Base-by-base conservation (phyloP, 2,329 filamentous ascomycete species). In the Coniochaeta hoffmannii region DNA sequence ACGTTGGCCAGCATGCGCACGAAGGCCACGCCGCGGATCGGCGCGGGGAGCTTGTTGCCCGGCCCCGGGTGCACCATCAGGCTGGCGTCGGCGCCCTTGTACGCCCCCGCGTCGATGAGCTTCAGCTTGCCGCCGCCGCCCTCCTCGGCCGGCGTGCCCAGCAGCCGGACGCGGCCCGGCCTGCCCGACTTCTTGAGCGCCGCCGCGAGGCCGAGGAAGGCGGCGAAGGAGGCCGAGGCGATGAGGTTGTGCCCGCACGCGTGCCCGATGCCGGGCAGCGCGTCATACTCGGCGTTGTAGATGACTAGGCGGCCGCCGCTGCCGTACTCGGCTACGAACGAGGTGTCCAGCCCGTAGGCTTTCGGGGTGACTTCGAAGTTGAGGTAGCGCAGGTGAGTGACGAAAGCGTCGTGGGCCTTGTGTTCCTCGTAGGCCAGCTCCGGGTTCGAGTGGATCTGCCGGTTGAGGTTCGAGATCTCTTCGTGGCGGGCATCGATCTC, bases 381-480 rank as follows among this genome's bases (percentile, higher is more conserved):
- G 3, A 73, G 70, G 1, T 63, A 58, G 38, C 74, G 68, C 0
- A 82, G 67, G 35, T 76, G 71, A 4, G 66, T 59, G 15, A 73
- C 73, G 50, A 83, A 75, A 8, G 68, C 71, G 36, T 79, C 73
- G 58, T 82, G 78, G 9, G 80, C 80, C 17, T 70, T 71, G 62
- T 73, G 66, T 59, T 83, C 80, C 53, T 80, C 63, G 61, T 75
- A 82, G 2, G 71, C 74, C 0, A 78, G 65, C 62, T 83, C 80
- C 0, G 80, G 79, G 55, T 81, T 70, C 11, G 62, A 58, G 57
- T 75, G 71, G 32, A 75, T 66, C n/a, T 62, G 55, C 38, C 56
- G 50, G 57, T 66, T 68, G 55, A 68, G 58, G 41, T 53, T 49
- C 31, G 53, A 57, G 57, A 66, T 62, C 41, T 63, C 54, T 22